Percentiles rank a stretch among this genome's conserved stretches.
Conservation (phyloP, 2,329 filamentous ascomycete species). For the Plectosphaerella cucumerina region DNA sequence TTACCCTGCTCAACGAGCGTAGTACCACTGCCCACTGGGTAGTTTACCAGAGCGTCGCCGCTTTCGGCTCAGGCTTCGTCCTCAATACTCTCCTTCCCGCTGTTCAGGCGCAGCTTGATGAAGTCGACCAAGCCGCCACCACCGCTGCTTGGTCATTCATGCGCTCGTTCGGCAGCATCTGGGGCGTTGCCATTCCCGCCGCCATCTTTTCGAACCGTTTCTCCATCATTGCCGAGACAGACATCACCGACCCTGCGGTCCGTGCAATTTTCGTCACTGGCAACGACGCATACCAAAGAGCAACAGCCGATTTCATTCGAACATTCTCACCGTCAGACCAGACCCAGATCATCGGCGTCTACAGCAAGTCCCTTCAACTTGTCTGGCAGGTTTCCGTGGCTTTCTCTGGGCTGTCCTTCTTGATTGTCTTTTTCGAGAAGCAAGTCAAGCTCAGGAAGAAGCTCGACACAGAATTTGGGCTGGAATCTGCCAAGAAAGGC, state of each 20-base stretch:
- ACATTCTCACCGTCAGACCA: constrained; percentile 8
- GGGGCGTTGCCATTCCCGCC: constrained; percentile 39
- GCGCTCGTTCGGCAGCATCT: constrained; percentile 39
- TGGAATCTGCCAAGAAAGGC: constrained; percentile 11
- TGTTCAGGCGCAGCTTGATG: constrained; percentile 32
- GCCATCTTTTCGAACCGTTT: constrained; percentile 29
- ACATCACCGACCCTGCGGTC: constrained; percentile 8
- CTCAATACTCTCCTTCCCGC: constrained; percentile 37
- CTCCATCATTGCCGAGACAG: constrained; percentile 2
- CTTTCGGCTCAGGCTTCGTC: constrained; percentile 36
- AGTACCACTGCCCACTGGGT: constrained; percentile 34
- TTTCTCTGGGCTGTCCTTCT: constrained; percentile 18
- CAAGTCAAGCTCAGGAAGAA: constrained; percentile 18
- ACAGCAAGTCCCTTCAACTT: constrained; percentile 8
- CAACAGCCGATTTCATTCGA: constrained; percentile 16
- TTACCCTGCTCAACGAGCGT: constrained; percentile 30
- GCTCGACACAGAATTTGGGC: constrained; percentile 22
- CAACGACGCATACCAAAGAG: constrained; percentile 19
- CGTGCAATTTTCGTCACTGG: constrained; percentile 10
- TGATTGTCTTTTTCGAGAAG: constrained; percentile 15
- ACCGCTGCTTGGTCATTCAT: constrained; percentile 40
- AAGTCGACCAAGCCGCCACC: constrained; percentile 30
- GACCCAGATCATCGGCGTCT: constrained; percentile 15
- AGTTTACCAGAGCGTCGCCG: constrained; percentile 33
- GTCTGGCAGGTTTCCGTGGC: constrained; percentile 22